Evolutionary conservation across 305 asterid species (phyloP), one percentile per base, ranked within the genome.

Genomic region (Fraxinus sp.): DNA sequence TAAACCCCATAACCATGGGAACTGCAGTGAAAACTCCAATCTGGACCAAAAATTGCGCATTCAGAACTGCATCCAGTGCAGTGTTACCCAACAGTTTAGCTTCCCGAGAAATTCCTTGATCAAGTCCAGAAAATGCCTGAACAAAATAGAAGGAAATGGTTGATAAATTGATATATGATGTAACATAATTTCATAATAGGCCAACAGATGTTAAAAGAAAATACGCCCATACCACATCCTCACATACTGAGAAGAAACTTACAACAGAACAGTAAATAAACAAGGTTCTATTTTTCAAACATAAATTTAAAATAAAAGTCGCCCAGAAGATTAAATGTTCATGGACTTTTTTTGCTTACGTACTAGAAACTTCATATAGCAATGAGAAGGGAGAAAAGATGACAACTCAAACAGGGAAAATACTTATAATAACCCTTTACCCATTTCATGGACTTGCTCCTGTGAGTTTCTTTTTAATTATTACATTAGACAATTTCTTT

Each of bases 91-190:
- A 68, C 70, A 91, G 0, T 76, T 77, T 77, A 8, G 98, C 97
- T 88, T 52, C 77, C 33, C 5, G 64, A 79, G 98, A 92, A 86
- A 96, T 95, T 84, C 91, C 95, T 84, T 85, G 85, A 91, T 96
- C 99, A 83, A 96, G 89, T 87, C 99, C 98, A 89, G 99, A 96
- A 86, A 96, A 93, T 36, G 99, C 99, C 99, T 96, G 91, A 79
- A 46, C 77, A 77, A 24, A 82, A 55, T 35, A 62, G 46, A 79
- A 55, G 20, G 39, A 24, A 76, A 77, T 32, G 57, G 64, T 46
- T 35, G 73, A 32, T 79, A 72, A 78, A 55, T 81, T 49, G 75
- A 68, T 66, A 55, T 37, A 16, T 18, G 55, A 26, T 4, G 39
- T 14, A 73, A n/a, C 30, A 13, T 16, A 41, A 49, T 77, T 77